Conservation (phyloP, 2,329 filamentous ascomycete genomes). For the Plectosphaerella plurivora region DNA sequence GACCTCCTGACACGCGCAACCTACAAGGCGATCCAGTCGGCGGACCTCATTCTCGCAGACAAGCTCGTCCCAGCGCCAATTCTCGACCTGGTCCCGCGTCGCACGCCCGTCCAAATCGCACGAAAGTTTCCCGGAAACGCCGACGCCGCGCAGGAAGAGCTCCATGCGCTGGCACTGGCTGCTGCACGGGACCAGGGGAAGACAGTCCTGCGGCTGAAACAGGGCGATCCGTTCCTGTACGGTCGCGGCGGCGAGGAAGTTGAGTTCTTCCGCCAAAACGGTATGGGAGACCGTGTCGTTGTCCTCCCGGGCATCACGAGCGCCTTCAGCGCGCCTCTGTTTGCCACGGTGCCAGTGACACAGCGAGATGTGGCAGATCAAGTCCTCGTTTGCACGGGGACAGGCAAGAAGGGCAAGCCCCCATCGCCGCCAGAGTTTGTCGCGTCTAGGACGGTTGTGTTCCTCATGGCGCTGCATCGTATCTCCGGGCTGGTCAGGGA, state of each 20-base stretch:
- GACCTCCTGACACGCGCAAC: conserved; percentile 84
- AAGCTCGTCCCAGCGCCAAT: conserved; percentile 83
- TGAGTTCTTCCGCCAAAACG: conserved; percentile 71
- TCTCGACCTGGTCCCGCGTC: conserved; percentile 82
- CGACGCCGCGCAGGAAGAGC: conserved; percentile 86
- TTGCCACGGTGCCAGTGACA: conserved; percentile 82
- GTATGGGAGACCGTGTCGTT: conserved; percentile 56
- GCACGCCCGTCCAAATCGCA: conserved; percentile 85
- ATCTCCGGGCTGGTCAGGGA: conserved; percentile 69
- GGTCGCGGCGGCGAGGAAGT: conserved; percentile 93
- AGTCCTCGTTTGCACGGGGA: conserved; percentile 93
- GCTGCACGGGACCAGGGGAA: conserved; percentile 58
- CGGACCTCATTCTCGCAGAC: conserved; percentile 78
- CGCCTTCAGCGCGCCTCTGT: conserved; percentile 80
- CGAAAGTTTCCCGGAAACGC: conserved; percentile 98
- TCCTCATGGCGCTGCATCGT: conserved; percentile 91
- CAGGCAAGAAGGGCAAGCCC: conserved; percentile 80
- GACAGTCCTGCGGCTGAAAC: conserved; percentile 85
- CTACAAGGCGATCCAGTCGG: conserved; percentile 67
- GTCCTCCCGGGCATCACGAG: conserved; percentile 91
- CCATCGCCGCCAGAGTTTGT: conserved; percentile 80
- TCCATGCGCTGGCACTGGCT: conserved; percentile 71
- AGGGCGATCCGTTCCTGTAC: conserved; percentile 95
- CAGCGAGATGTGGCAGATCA: conserved; percentile 89
- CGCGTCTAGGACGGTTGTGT: conserved; percentile 76